A percentile compares a stretch with the other conserved stretches of the same genome.
These are phyloP conservation scores for Apiospora kogelbergensis DNA, from an alignment of 2,329 filamentous ascomycete genomes.

Conservation along the genomic window DNA sequence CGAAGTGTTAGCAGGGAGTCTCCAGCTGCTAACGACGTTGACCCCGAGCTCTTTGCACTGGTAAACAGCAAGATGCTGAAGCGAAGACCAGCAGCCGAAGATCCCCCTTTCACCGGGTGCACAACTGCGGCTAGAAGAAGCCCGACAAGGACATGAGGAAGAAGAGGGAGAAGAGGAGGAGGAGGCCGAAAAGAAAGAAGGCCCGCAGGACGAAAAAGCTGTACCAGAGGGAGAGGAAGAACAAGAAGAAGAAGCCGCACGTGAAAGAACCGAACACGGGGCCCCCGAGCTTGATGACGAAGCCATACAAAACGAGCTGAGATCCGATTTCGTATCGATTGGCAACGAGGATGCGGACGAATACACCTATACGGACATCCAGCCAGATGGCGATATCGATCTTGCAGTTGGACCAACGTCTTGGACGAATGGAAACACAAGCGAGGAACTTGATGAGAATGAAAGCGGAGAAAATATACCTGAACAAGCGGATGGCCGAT, in stretches of 20 bases:
- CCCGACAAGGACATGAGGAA: not conserved
- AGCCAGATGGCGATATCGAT: not conserved
- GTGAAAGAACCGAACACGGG: not conserved
- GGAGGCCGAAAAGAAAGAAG: not conserved
- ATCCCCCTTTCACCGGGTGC: not conserved
- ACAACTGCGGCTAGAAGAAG: not conserved
- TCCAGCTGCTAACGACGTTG: not conserved
- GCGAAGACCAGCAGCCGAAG: not conserved
- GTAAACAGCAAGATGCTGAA: slow-evolving; percentile 6
- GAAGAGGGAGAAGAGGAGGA: not conserved
- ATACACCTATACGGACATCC: not conserved
- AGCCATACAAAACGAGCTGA: too few species aligned
- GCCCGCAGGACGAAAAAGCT: not conserved
- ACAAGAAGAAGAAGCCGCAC: not conserved
- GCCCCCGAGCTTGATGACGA: too few species aligned
- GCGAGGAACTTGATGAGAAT: not conserved
- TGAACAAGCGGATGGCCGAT: not conserved
- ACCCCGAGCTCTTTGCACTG: not conserved
- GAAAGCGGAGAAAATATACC: not conserved
- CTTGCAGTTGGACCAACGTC: not conserved
- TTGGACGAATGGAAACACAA: not conserved
- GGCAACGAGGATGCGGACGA: not conserved
- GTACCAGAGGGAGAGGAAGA: not conserved
- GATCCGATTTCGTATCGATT: not conserved
- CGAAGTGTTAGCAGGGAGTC: not conserved